Conservation (phyloP, 495 filamentous ascomycete genomes). For the Xylaria grammica region DNA sequence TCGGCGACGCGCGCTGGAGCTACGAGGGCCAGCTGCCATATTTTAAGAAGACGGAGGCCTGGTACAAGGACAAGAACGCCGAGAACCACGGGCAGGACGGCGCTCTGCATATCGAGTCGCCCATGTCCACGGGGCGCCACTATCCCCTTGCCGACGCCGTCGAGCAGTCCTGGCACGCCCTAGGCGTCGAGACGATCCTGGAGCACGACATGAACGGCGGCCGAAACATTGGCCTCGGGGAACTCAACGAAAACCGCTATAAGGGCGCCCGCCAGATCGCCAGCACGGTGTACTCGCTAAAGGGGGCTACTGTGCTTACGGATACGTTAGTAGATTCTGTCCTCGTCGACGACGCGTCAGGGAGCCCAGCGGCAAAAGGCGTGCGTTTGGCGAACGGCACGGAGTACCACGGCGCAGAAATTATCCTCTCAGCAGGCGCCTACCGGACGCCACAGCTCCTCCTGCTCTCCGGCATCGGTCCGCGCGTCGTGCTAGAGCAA, state of each 20-base stretch:
- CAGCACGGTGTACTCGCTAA: conserved; percentile 23
- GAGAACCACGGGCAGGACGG: conserved; percentile 29
- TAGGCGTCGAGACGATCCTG: too few relatives aligned
- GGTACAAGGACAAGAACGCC: conserved; percentile 11
- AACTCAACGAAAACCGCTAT: too few relatives aligned
- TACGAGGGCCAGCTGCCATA: conserved; percentile 42
- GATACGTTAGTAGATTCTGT: conserved; percentile 33
- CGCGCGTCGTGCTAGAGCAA: conserved; percentile 46
- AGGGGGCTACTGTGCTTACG: conserved; percentile 34
- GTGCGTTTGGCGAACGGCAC: conserved; percentile 32
- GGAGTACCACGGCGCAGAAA: conserved; percentile 37
- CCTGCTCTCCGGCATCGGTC: conserved; percentile 63
- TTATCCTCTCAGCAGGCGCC: conserved; percentile 57
- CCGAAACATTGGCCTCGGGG: too few relatives aligned
- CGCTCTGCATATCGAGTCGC: conserved; percentile 32
- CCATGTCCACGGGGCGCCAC: conserved; percentile 30
- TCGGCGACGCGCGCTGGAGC: conserved; percentile 44
- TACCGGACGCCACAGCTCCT: conserved; percentile 59
- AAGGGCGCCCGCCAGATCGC: too few relatives aligned
- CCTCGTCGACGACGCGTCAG: conserved; percentile 24
- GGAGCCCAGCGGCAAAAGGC: conserved; percentile 24
- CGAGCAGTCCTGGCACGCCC: too few relatives aligned
- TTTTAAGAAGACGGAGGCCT: conserved; percentile 33
- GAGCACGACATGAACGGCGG: too few relatives aligned
- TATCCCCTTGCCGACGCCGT: conserved; percentile 43